Conservation (phyloP, 768 basidiomycete genomes). For the Boletus pseudo-olivaceus region DNA sequence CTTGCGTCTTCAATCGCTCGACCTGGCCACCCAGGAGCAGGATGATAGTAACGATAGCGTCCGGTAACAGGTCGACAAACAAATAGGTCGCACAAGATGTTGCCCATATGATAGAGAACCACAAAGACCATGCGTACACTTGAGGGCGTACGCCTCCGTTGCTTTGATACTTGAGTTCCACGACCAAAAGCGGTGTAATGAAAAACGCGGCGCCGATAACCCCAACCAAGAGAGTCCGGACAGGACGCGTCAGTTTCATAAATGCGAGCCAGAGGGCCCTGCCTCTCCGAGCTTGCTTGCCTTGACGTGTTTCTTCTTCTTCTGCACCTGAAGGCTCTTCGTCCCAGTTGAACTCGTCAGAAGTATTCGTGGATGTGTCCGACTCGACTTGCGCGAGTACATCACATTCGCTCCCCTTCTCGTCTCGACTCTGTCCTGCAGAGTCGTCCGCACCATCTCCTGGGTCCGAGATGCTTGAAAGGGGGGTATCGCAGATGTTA, state of each 20-base stretch:
- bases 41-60: slow-evolving; percentile 50
- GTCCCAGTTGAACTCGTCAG: slow-evolving; percentile 77
- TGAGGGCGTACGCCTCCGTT: slow-evolving; percentile 45
- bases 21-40: slow-evolving; percentile 57
- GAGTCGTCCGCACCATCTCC: slow-evolving; percentile 1
- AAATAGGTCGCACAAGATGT: slow-evolving; percentile 58
- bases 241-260: slow-evolving; percentile 58
- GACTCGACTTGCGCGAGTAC: slow-evolving; percentile 18
- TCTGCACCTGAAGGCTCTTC: slow-evolving; percentile 41
- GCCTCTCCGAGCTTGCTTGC: slow-evolving; percentile 54
- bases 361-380: slow-evolving; percentile 52
- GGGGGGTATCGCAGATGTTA: slow-evolving; percentile 1
- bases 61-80: slow-evolving; percentile 61
- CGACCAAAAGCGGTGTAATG: slow-evolving; percentile 67
- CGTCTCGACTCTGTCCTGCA: slow-evolving; percentile 3
- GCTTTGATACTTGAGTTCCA: slow-evolving; percentile 56
- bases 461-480: slow-evolving; percentile 6
- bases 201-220: slow-evolving; percentile 59
- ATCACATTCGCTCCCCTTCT: slow-evolving; percentile 11
- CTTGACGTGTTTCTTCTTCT: slow-evolving; percentile 20
- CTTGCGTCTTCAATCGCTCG: slow-evolving; percentile 62
- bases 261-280: slow-evolving; percentile 61
- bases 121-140: slow-evolving; percentile 62
- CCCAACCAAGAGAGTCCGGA: slow-evolving; percentile 58
- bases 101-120: slow-evolving; percentile 67